phyloP scores from a whole-genome alignment of 495 filamentous ascomycete genomes.

The Glarea lozoyensis region DNA sequence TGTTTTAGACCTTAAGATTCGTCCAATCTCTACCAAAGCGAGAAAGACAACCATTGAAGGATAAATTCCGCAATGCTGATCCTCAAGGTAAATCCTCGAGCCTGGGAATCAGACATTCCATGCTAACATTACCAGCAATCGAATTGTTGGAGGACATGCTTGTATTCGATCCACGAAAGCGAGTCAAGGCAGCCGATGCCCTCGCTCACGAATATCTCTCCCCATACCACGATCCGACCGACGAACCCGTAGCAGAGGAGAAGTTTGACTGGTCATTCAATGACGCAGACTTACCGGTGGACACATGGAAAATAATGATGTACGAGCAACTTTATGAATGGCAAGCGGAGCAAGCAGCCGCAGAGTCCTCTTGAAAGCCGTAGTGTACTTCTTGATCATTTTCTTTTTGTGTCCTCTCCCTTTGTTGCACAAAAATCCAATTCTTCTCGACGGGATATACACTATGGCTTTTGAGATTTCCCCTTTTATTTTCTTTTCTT shows the following conservation, averaged over 20 bases:
- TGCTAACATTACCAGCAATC: constrained; percentile 51
- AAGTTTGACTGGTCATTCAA: constrained; percentile 99
- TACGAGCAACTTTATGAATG: constrained; percentile 38
- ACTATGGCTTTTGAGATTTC: neutral
- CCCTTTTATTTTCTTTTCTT: neutral
- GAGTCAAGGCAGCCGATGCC: constrained; percentile 74
- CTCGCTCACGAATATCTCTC: constrained; percentile 88
- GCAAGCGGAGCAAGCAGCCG: constrained; percentile 7
- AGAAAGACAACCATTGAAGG: constrained; percentile 78
- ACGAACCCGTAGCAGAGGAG: constrained; percentile 92
- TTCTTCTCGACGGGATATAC: neutral
- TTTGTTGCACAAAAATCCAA: too few relatives aligned
- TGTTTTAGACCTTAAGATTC: constrained; percentile 76
- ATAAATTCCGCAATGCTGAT: constrained; percentile 95
- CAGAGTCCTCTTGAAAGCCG: constrained; percentile 3
- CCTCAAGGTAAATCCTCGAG: constrained; percentile 55
- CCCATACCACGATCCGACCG: constrained; percentile 93
- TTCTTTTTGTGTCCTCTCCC: too few relatives aligned
- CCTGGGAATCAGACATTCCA: neutral
- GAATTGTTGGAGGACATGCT: constrained; percentile 95
- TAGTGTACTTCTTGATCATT: constrained; percentile 14
- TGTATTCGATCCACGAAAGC: constrained; percentile 91
- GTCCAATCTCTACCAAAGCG: constrained; percentile 97
- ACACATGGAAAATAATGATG: constrained; percentile 99
- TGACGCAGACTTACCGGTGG: constrained; percentile 92